Base-by-base conservation (phyloP, 2,329 filamentous ascomycete genomes). In the Septoria petroselini region DNA sequence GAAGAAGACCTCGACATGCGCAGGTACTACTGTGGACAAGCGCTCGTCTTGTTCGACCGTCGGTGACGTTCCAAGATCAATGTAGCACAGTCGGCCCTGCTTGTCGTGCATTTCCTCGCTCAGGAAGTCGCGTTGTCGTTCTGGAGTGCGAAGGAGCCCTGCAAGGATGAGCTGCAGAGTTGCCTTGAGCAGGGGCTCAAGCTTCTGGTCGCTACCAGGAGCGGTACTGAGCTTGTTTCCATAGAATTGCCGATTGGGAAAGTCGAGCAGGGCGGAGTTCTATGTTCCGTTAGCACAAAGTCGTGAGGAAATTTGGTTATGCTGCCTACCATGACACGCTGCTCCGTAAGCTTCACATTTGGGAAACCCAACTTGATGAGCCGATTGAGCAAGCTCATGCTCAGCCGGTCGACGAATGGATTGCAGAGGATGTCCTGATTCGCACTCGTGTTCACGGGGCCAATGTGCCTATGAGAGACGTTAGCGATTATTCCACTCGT, bases 1-100 rank as follows among this genome's bases (percentile, higher is more conserved):
- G 48, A 60, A 55, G 33, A 58, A 58, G 14, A 50, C 38, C 5
- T 53, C 45, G 7, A 50, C 25, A 40, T 57, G 47, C 27, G 48
- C 51, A 9, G 34, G 35, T 3, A 57, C 42, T 3, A 27, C 30
- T 2, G 50, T 30, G 3, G 53, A 58, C 7, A 43, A 41, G 11
- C 17, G 31, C 3, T 45, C 42, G 19, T 45, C 38, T 3, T 3
- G 3, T 14, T 34, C 15, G 2, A 27, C 3, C n/a, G n/a, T n/a
- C 0, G 1, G 2, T 1, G 4, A 4, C 5, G 18, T 4, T 5
- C 18, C 11, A 12, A 35, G 1, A 7, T 35, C 19, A 15, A 44
- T n/a, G n/a, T 44, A 44, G 5, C 41, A 37, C n/a, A 34, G n/a
- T 34, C 31, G 31, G 15, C 4, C 5, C 4, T n/a, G 31, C 4